These are phyloP conservation scores for Apiotrichum montevideense DNA, from an alignment of 1,284 basidiomycete species.

Conservation along the genomic window DNA sequence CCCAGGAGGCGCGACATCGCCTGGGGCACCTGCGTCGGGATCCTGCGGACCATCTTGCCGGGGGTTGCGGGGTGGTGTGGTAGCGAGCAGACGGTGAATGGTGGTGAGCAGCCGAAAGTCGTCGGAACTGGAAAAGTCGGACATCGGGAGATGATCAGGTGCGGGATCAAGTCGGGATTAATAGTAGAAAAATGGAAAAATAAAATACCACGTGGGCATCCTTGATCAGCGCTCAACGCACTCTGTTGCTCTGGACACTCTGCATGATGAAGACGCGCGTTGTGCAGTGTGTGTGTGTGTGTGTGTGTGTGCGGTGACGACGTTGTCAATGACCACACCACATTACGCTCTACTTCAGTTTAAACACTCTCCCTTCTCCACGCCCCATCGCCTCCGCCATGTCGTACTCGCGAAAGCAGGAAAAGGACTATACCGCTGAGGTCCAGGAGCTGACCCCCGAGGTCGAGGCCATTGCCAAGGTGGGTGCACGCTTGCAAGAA, in stretches of 20 bases:
- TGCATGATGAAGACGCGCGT: constrained; percentile 3
- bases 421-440: constrained; percentile 53
- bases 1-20: constrained; percentile 77
- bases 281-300: neutral
- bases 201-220: neutral
- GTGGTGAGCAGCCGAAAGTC: neutral
- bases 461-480: constrained; percentile 48
- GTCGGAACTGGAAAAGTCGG: constrained; percentile 17
- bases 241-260: no score
- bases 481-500: constrained; percentile 17
- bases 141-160: constrained; percentile 2
- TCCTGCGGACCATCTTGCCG: constrained; percentile 68
- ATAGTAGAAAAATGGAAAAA: neutral
- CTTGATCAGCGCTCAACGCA: neutral
- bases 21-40: constrained; percentile 83
- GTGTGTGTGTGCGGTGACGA: neutral
- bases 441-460: constrained; percentile 50
- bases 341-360: neutral
- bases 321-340: neutral
- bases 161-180: neutral
- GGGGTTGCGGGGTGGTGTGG: neutral
- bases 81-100: neutral
- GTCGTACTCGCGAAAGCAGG: constrained; percentile 50
- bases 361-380: neutral
- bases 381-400: constrained; percentile 19